Percentiles rank a stretch among this genome's conserved stretches.
These are phyloP conservation scores for Monosporascus ibericus DNA, from an alignment of 2,329 filamentous ascomycete genomes.

Conservation along the genomic window DNA sequence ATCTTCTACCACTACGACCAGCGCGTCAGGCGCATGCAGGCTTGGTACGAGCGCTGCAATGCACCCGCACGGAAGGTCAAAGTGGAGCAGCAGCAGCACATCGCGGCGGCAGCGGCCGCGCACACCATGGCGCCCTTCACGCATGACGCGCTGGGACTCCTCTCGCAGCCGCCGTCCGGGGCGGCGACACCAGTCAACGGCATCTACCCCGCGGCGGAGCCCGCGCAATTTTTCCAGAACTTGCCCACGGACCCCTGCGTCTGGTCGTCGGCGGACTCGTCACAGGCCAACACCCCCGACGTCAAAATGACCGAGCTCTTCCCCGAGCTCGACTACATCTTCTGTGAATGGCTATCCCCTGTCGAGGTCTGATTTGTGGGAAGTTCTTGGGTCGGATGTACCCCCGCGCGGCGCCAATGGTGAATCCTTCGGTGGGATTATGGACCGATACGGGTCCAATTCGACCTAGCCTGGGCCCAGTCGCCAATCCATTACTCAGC, in stretches of 20 bases:
- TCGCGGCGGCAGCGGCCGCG: background rate
- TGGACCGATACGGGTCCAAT: too few species aligned
- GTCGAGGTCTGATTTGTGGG: background rate
- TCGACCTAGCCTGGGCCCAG: too few species aligned
- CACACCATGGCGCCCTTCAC: background rate
- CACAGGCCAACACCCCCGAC: background rate
- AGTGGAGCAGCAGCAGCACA: background rate
- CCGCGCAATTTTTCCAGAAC: background rate
- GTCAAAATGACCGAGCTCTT: background rate
- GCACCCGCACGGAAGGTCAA: background rate
- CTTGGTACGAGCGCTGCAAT: constrained; percentile 2
- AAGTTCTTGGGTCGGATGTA: too few species aligned
- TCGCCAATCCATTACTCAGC: too few species aligned
- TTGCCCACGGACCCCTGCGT: background rate
- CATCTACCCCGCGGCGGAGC: background rate
- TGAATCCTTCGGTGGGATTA: too few species aligned
- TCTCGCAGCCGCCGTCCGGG: background rate
- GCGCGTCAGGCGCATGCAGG: constrained; percentile 3
- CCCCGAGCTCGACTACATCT: background rate
- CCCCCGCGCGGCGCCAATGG: too few species aligned
- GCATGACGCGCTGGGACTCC: background rate
- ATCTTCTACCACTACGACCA: constrained; percentile 3
- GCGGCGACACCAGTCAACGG: background rate
- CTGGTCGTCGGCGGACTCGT: background rate
- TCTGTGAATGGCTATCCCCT: background rate